phyloP scores from a whole-genome alignment of 306 rosid genomes.

The Herpetospermum pedunculosum region DNA sequence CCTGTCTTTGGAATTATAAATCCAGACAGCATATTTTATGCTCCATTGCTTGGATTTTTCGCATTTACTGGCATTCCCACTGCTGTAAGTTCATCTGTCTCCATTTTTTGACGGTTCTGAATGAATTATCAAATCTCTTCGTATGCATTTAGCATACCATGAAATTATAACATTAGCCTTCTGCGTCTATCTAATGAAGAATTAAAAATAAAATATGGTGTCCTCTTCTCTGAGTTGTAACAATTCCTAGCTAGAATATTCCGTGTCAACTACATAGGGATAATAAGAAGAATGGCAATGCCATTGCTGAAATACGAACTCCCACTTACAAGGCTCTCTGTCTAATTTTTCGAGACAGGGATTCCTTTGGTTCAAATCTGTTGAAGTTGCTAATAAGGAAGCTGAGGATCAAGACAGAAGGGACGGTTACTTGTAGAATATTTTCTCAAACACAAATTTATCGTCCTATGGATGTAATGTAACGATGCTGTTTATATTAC shows the following conservation, averaged over 20 bases:
- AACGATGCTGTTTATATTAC: not conserved
- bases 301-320: not conserved
- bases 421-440: constrained; percentile 61
- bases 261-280: not conserved
- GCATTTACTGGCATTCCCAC: constrained; percentile 76
- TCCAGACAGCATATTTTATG: constrained; percentile 71
- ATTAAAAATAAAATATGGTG: not conserved
- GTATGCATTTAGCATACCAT: not conserved
- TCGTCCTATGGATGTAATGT: not conserved
- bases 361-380: constrained; percentile 84
- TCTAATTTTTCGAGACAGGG: constrained; percentile 30
- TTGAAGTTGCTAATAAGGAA: constrained; percentile 82
- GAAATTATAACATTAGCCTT: constrained; percentile 3
- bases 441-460: not conserved
- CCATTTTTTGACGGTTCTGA: not conserved
- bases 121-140: not conserved
- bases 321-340: not conserved
- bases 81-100: constrained; percentile 39
- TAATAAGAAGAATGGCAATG: not conserved
- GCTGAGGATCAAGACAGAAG: constrained; percentile 93
- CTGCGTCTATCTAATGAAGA: not conserved
- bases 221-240: not conserved
- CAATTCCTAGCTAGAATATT: not conserved
- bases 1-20: constrained; percentile 74
- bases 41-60: constrained; percentile 87